Conservation (phyloP, 202 grass and related monocot species). For the Elaeis oleifera region DNA sequence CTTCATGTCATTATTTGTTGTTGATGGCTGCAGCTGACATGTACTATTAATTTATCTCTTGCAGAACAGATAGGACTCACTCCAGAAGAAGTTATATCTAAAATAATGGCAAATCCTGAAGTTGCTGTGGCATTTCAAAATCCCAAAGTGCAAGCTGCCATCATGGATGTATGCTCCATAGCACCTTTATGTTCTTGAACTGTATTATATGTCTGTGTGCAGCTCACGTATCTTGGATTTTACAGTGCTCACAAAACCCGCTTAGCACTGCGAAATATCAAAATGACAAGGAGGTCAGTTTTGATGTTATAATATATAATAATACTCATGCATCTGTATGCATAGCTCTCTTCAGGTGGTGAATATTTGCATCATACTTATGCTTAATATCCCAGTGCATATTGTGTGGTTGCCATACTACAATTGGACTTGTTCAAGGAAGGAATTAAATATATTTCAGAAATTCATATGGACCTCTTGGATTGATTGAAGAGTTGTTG, state of each 20-base stretch:
- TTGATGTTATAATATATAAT: background rate
- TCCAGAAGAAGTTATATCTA: constrained; percentile 89
- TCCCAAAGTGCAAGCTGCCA: constrained; percentile 95
- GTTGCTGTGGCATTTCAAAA: constrained; percentile 93
- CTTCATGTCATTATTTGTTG: background rate
- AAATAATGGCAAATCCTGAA: constrained; percentile 96
- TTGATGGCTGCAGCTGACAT: background rate
- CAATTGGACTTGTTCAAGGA: too few relatives aligned
- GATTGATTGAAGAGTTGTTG: too few relatives aligned
- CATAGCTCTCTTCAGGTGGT: too few relatives aligned
- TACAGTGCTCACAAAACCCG: constrained; percentile 95
- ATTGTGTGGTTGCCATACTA: too few relatives aligned
- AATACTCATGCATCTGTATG: too few relatives aligned
- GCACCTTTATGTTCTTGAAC: constrained; percentile 2
- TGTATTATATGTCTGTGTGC: constrained; percentile 17
- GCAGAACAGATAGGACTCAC: constrained; percentile 89
- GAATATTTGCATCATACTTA: too few relatives aligned
- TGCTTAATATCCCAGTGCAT: too few relatives aligned
- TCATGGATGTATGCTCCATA: constrained; percentile 70
- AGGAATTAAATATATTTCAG: too few relatives aligned
- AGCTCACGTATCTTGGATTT: constrained; percentile 31
- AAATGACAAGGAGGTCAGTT: constrained; percentile 84
- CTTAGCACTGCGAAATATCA: constrained; percentile 96
- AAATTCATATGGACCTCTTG: too few relatives aligned
- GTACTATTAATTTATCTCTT: constrained; percentile 15